A percentile compares a stretch with the other conserved stretches of the same genome.
Conservation (phyloP, 495 filamentous ascomycete species). For the Hyaloscypha finlandica region DNA sequence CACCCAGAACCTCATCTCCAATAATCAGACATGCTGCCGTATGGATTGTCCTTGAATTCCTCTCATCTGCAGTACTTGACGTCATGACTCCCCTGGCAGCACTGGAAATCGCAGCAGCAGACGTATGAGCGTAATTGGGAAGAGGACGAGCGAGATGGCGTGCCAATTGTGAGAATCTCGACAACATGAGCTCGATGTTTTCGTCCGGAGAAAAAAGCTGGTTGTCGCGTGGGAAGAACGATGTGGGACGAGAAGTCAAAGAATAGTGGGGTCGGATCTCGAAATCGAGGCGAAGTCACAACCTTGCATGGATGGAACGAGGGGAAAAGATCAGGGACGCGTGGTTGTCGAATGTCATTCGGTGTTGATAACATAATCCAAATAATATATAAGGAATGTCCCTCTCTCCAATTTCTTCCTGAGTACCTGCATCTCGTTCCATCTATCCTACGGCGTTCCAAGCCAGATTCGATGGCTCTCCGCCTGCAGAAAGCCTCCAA, state of each 20-base stretch:
- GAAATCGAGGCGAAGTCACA: conserved; percentile 5
- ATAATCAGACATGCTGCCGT: conserved; percentile 95
- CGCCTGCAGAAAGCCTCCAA: neutral
- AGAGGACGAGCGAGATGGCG: conserved; percentile 69
- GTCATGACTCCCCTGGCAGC: conserved; percentile 44
- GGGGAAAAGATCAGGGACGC: neutral
- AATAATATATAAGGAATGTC: neutral
- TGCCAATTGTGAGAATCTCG: conserved; percentile 69
- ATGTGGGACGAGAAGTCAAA: neutral
- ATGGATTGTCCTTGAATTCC: conserved; percentile 66
- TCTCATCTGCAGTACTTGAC: conserved; percentile 53
- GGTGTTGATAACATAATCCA: neutral
- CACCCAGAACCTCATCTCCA: conserved; percentile 94
- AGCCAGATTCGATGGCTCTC: neutral
- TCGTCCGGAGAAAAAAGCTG: neutral
- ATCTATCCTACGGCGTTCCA: neutral
- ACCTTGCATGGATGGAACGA: conserved; percentile 5
- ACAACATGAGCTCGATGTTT: conserved; percentile 59
- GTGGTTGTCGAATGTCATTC: neutral
- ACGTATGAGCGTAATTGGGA: conserved; percentile 53
- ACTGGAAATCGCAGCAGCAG: conserved; percentile 39
- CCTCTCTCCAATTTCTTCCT: neutral
- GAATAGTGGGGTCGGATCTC: too few relatives aligned
- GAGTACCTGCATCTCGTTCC: neutral
- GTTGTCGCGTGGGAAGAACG: neutral